Conservation (phyloP, 2,329 filamentous ascomycete genomes). For the Chaetomium strumarium region DNA sequence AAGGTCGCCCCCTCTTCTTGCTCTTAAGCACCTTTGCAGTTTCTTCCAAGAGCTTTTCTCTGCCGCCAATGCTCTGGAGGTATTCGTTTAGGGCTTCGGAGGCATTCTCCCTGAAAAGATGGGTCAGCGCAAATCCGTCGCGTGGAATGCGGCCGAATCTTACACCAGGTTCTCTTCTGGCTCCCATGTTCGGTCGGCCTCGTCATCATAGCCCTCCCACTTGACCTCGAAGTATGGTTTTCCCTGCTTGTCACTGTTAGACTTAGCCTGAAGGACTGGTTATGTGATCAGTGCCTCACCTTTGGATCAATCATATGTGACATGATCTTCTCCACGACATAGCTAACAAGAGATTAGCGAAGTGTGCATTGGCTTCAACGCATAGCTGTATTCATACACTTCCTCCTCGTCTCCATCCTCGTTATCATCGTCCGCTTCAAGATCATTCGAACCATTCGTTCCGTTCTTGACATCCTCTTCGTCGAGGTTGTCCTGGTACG, state of each 20-base stretch:
- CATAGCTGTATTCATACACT: slow-evolving; percentile 14
- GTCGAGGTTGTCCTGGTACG: background rate
- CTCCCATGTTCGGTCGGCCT: slow-evolving; percentile 71
- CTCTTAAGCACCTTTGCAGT: slow-evolving; percentile 44
- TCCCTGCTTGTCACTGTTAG: slow-evolving; percentile 28
- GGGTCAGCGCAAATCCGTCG: background rate
- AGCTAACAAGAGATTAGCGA: slow-evolving; percentile 40
- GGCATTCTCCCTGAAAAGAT: slow-evolving; percentile 45
- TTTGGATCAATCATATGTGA: slow-evolving; percentile 56
- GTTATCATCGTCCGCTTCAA: slow-evolving; percentile 15
- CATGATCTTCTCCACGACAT: slow-evolving; percentile 67
- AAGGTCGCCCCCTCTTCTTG: slow-evolving; percentile 54
- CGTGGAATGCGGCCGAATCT: slow-evolving; percentile 16
- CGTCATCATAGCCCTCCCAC: slow-evolving; percentile 72
- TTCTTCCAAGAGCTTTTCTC: slow-evolving; percentile 47
- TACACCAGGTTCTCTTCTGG: slow-evolving; percentile 64
- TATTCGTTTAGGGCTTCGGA: slow-evolving; percentile 60
- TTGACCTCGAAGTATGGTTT: slow-evolving; percentile 63
- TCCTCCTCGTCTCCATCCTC: slow-evolving; percentile 28
- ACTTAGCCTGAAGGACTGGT: background rate
- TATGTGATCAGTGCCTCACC: slow-evolving; percentile 30
- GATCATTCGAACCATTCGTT: slow-evolving; percentile 8
- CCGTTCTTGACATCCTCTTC: slow-evolving; percentile 26
- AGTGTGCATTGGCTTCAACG: background rate
- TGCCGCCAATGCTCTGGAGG: slow-evolving; percentile 56